Base-by-base conservation (phyloP, 306 rosid genomes). In the Prunus salicina region DNA sequence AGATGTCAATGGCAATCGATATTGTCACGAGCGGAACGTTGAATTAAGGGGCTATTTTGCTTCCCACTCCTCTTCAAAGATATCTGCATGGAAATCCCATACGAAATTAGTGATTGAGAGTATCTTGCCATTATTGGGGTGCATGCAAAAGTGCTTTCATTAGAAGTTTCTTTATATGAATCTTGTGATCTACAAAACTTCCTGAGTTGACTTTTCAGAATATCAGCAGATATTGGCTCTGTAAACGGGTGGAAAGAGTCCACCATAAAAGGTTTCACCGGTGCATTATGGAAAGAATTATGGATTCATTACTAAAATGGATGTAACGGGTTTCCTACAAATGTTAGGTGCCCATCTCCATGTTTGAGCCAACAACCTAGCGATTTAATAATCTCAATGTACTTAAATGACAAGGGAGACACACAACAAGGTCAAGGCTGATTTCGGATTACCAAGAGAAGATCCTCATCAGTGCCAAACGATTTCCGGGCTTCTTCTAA, bases 381-480 rank as follows among this genome's bases (percentile, higher is more conserved):
- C 45, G 34, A 9, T 15, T 12, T 56, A 30, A 38, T 73, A 51
- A 70, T 38, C 43, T 7, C 43, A 38, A 38, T 7, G 43, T 67
- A 12, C 38, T 30, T 11, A 8, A 60, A 43, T 1, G 64, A 69
- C 30, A 62, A 58, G 62, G 0, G 52, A 61, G 47, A 49, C 0
- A 12, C 50, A 64, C 27, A 32, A 64, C 18, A 27, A 68, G 69
- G 13, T 63, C 20, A 56, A 56, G 52, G 64, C 51, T 55, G 49
- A 60, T 10, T 51, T 50, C 47, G 69, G 49, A 80, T 84, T 92
- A 95, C 97, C 93, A 95, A 82, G 69, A 95, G 91, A 86, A 95
- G 87, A 84, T 95, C 99, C 82, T 95, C 99, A 78, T 95, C 97
- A 20, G 99, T 95, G 64, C 99, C 99, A 67, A 89, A 95, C 89